Evolutionary conservation across 2,329 filamentous ascomycete genomes (phyloP).

Genomic region (Penicillium rolfsii): DNA sequence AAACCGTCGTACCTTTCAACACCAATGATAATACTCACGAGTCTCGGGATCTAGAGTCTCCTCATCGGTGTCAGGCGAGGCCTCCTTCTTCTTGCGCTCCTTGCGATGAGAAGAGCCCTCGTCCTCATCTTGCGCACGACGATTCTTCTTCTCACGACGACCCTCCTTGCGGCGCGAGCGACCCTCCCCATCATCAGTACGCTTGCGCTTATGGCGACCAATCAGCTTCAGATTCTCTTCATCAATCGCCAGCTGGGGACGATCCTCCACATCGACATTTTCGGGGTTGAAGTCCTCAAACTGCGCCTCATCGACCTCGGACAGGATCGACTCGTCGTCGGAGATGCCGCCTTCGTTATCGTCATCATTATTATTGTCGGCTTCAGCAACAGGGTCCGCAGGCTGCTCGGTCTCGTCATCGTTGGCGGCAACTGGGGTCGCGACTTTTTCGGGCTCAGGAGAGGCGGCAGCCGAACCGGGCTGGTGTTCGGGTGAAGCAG

Average conservation of each 20-base stretch:
- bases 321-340: slow-evolving; percentile 65
- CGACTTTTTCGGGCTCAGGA: slow-evolving; percentile 31
- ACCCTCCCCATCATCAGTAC: slow-evolving; percentile 64
- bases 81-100: slow-evolving; percentile 55
- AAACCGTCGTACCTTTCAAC: neutral
- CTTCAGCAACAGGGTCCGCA: slow-evolving; percentile 20
- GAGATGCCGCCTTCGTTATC: slow-evolving; percentile 51
- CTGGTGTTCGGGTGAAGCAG: slow-evolving; percentile 42
- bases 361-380: slow-evolving; percentile 28
- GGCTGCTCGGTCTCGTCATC: slow-evolving; percentile 21
- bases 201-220: slow-evolving; percentile 66
- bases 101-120: slow-evolving; percentile 55
- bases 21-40: slow-evolving; percentile 54
- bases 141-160: slow-evolving; percentile 65
- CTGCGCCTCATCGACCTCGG: slow-evolving; percentile 67
- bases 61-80: slow-evolving; percentile 66
- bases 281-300: slow-evolving; percentile 67
- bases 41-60: slow-evolving; percentile 82
- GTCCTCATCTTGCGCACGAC: slow-evolving; percentile 70
- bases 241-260: slow-evolving; percentile 61
- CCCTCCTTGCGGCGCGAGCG: slow-evolving; percentile 70
- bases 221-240: slow-evolving; percentile 64
- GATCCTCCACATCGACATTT: slow-evolving; percentile 64
- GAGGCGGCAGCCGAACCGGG: slow-evolving; percentile 28
- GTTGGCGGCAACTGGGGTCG: slow-evolving; percentile 33